A percentile compares a stretch with the other conserved stretches of the same genome.
Conservation (phyloP, 495 filamentous ascomycete species). For the Lichina pygmaea region DNA sequence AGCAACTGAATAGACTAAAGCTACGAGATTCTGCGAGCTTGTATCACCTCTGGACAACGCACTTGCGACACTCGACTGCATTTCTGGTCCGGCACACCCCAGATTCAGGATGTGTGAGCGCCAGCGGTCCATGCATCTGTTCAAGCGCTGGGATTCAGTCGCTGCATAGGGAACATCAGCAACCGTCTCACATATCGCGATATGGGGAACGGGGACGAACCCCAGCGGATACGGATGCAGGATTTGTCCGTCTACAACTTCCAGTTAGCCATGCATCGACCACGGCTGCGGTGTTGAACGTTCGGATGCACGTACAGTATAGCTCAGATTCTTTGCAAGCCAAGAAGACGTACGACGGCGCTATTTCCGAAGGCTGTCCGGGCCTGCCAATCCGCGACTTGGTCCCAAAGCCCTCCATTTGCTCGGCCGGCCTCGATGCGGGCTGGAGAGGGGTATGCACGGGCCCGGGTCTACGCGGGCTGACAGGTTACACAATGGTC, state of each 20-base stretch:
- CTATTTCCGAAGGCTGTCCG: conserved; percentile 34
- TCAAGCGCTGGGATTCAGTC: too few relatives aligned
- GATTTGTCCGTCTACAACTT: conserved; percentile 19
- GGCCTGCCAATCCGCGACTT: conserved; percentile 20
- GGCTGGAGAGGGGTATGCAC: conserved; percentile 33
- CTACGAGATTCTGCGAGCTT: too few relatives aligned
- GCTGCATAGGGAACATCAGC: too few relatives aligned
- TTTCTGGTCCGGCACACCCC: too few relatives aligned
- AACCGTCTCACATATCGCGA: too few relatives aligned
- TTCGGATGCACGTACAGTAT: conserved; percentile 20
- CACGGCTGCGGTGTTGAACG: neutral
- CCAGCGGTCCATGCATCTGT: too few relatives aligned
- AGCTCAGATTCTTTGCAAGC: conserved; percentile 25
- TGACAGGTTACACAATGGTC: neutral
- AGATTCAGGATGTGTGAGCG: too few relatives aligned
- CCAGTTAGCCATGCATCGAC: neutral
- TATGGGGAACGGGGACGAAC: neutral
- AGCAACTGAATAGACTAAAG: too few relatives aligned
- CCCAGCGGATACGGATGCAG: conserved; percentile 22
- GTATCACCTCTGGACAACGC: too few relatives aligned
- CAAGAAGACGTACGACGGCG: conserved; percentile 33
- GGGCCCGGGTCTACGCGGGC: conserved; percentile 18
- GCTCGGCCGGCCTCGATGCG: conserved; percentile 20
- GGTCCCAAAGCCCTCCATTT: conserved; percentile 25
- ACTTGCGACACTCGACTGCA: too few relatives aligned